Base-by-base conservation (phyloP, 805 yeast genomes). In the Candida chilensis region DNA sequence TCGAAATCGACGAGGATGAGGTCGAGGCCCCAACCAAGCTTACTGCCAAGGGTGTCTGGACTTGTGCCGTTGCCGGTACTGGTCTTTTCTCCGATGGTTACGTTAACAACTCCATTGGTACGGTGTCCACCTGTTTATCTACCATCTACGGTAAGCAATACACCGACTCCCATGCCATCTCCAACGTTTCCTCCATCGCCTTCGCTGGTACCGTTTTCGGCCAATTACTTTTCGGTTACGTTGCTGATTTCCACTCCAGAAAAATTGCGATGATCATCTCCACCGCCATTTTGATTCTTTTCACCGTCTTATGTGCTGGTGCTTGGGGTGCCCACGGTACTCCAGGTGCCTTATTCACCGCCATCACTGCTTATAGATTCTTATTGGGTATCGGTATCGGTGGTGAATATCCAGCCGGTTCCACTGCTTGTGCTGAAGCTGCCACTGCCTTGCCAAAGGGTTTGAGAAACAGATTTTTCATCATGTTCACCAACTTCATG, bases 81-180 rank as follows among this genome's bases (percentile, higher is more conserved):
- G 96, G 96, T 32, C 65, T 88, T 27, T 87, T 88, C 56, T 79
- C 94, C 21, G 97, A 90, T 56, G 96, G 96, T 32, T 88, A 87
- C 50, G 80, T 85, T 37, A 87, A 87, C 52, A 85, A 84, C 57
- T 77, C 92, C 32, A 81, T 85, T 34, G 71, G 84, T 35, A 70
- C 92, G 7, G 94, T 80, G n/a, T 67, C 78, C 20, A 74, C 88
- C 12, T 77, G 88, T 60, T 64, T 88, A 38, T 52, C 67, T 12
- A 57, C 48, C 3, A 61, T 88, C 22, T 88, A 88, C 49, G 85
- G 85, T 20, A 50, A 53, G 0, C 72, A 68, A 41, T 79, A 79
- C 46, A 51, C 73, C 3, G 40, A 65, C 5, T 83, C 94, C 0
- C 50, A 53, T 25, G 96, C 95, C 20, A 72, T 82, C 33, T 67